Evolutionary conservation across 2,329 filamentous ascomycete species (phyloP), one percentile per base, ranked within the genome.

Genomic region (Claviceps spartinae): DNA sequence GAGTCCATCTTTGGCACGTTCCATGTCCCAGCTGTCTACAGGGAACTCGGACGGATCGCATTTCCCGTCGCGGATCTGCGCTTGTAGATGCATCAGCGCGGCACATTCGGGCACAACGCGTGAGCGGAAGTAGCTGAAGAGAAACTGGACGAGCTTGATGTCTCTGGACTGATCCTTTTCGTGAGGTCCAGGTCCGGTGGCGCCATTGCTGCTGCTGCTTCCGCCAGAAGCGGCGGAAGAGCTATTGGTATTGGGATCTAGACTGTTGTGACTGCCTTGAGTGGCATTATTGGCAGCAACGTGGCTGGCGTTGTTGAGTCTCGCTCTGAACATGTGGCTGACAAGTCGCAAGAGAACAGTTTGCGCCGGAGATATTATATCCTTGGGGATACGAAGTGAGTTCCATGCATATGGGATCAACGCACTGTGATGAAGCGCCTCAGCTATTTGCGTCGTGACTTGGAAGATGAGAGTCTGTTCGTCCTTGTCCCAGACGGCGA

Each of bases 21-120:
- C 91, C 85, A 97, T 95, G 61, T 97, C 91, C 91, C 91, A 97
- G 47, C 89, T 78, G 61, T 97, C 94, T 1, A 96, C 82, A 0
- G 91, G 91, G 61, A 96, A 97, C 61, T 96, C 90, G 55, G 87
- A 82, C 0, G 88, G 82, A 54, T 91, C 79, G 16, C 84, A 81
- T 52, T 82, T 76, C 36, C 84, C 82, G 42, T 84, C 82, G 43
- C 88, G 83, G 37, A 96, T 95, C 63, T 95, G 86, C 16, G 88
- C 87, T 69, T 97, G 91, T 3, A 95, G 77, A 62, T 93, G 88
- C 71, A 97, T 95, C 40, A 96, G 74, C n/a, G 90, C 90, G 51
- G 90, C 87, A 16, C 89, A 95, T 63, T 96, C 90, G 0, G 91
- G 91, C 4, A 96, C 90, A 55, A 96, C 91, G 55, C 90, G 87